A percentile compares a stretch with the other conserved stretches of the same genome.
phyloP scores from a whole-genome alignment of 2,329 filamentous ascomycete genomes.

The Calonectria pseudoturangicola region DNA sequence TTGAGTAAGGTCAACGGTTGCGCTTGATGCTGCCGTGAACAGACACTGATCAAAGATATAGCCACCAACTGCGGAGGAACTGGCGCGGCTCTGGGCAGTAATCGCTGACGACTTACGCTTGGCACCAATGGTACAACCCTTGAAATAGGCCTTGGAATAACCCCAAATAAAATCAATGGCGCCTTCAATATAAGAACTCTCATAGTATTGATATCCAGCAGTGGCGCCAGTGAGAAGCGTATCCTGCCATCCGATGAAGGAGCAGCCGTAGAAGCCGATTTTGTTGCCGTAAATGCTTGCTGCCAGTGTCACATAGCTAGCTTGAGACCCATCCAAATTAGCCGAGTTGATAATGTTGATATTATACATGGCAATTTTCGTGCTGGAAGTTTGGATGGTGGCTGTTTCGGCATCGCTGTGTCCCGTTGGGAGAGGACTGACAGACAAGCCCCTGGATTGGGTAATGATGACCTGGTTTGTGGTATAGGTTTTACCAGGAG shows the following conservation, averaged over 20 bases:
- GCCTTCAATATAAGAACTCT: slow-evolving; percentile 61
- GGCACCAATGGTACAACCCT: slow-evolving; percentile 59
- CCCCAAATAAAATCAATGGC: slow-evolving; percentile 51
- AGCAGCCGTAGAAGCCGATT: slow-evolving; percentile 61
- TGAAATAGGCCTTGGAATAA: slow-evolving; percentile 58
- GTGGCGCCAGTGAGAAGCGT: slow-evolving; percentile 64
- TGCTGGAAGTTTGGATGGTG: slow-evolving; percentile 42
- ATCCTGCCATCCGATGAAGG: slow-evolving; percentile 69
- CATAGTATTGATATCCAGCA: slow-evolving; percentile 67
- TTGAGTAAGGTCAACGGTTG: slow-evolving; percentile 53
- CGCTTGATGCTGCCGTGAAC: slow-evolving; percentile 49
- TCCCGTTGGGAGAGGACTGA: slow-evolving; percentile 41
- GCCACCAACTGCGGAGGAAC: slow-evolving; percentile 52
- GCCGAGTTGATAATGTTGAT: slow-evolving; percentile 70
- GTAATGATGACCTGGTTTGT: slow-evolving; percentile 44
- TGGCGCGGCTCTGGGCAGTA: slow-evolving; percentile 55
- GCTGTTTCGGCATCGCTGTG: slow-evolving; percentile 51
- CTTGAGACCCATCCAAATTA: slow-evolving; percentile 57
- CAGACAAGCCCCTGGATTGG: slow-evolving; percentile 44
- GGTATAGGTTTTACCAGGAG: slow-evolving; percentile 51
- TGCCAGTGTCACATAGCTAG: slow-evolving; percentile 65
- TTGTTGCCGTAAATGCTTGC: slow-evolving; percentile 57
- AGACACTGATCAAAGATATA: slow-evolving; percentile 58
- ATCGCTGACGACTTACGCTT: slow-evolving; percentile 57
- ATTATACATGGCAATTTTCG: slow-evolving; percentile 74